A percentile compares a stretch with the other conserved stretches of the same genome.
These are phyloP conservation scores for Nowakowskiella sp. DNA, from an alignment of 192 early-diverging fungal genomes.

Conservation along the genomic window DNA sequence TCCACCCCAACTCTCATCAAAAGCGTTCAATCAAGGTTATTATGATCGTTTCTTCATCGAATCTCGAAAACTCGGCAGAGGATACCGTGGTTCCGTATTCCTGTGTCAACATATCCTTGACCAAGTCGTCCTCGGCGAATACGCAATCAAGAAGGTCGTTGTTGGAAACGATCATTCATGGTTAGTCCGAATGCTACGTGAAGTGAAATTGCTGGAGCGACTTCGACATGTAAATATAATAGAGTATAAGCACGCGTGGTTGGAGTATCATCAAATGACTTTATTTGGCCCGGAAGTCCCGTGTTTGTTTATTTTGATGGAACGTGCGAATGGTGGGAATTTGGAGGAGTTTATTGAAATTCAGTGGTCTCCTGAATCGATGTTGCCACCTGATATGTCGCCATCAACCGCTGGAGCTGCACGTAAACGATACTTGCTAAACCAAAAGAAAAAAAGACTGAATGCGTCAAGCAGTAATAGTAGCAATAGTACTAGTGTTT, in stretches of 20 bases:
- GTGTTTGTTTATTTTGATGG: conserved; percentile 92
- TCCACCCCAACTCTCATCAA: conserved; percentile 41
- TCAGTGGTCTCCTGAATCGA: conserved; percentile 25
- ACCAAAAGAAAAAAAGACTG: conserved; percentile 12
- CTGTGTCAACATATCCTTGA: conserved; percentile 62
- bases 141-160: conserved; percentile 91
- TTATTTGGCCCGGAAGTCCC: conserved; percentile 71
- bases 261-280: conserved; percentile 64
- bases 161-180: conserved; percentile 85
- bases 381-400: background rate
- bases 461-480: conserved; percentile 9
- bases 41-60: conserved; percentile 90
- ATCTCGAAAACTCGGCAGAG: conserved; percentile 77
- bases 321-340: conserved; percentile 85
- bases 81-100: conserved; percentile 83
- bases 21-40: conserved; percentile 90
- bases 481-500: no score
- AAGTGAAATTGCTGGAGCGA: conserved; percentile 84
- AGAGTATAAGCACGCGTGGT: conserved; percentile 93
- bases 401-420: background rate
- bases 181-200: conserved; percentile 86
- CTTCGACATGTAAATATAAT: conserved; percentile 89
- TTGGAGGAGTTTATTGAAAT: conserved; percentile 84
- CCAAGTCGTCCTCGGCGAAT: conserved; percentile 47
- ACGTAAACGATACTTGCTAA: no score